Base-by-base conservation (phyloP, 1,139 yeast genomes). In the Sugiyamaella pinicola region DNA sequence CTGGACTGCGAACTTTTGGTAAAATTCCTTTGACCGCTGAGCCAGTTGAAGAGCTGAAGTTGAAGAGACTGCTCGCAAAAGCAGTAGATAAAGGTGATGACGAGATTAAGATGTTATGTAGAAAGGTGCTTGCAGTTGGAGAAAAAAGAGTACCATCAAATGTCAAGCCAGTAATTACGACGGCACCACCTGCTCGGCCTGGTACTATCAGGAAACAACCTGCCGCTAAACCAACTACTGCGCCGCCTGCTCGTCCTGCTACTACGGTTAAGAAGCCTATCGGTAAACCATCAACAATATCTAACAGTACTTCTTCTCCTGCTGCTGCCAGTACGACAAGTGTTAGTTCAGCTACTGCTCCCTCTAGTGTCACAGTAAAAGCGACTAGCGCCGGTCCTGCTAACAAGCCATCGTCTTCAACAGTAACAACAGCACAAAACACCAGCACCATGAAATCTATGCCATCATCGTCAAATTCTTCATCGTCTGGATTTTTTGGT, bases 1-100 rank as follows among this genome's bases (percentile, higher is more conserved):
- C 56, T 4, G 60, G 60, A 10, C 37, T 67, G 33, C 48, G 49
- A 13, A 62, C 60, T 6, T 46, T 67, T 28, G 35, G 42, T 9
- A 51, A 54, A n/a, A 58, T 64, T 51, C 59, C 65, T 6, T 43
- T 63, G 19, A 33, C 46, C 9, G 26, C 47, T 24, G 43, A 33
- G 15, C n/a, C 22, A 8, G n/a, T 39, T 29, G 45, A 40, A 28
- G n/a, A 15, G 28, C n/a, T 43, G 29, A 46, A 46, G 35, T 15
- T 46, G 7, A 24, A 46, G 19, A 28, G 17, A 22, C 8, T 17
- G 12, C 24, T 48, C 29, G 22, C 48, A 7, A 26, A 38, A 21
- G 24, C 29, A 10, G 17, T 31, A 21, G 49, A 24, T 19, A 18
- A 42, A 21, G 51, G 53, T 42, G 26, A 37, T 26, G 42, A 18